Evolutionary conservation across 768 basidiomycete genomes (phyloP), one percentile per base, ranked within the genome.

Genomic region (Gymnopilus junonius): DNA sequence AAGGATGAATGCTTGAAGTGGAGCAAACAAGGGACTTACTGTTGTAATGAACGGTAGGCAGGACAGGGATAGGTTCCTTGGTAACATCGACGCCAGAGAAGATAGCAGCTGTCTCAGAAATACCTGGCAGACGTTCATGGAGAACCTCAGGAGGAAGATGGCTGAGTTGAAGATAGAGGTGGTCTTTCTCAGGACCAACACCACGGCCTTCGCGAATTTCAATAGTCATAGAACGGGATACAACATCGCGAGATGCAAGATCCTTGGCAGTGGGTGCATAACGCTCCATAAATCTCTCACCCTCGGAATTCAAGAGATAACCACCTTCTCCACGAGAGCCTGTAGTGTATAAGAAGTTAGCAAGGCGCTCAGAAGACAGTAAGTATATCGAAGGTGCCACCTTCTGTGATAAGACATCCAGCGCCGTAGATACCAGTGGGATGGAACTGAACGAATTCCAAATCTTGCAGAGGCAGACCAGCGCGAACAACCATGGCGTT

Each of bases 381-480:
- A n/a, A 11, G n/a, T 34, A 40, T 20, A 25, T 12, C n/a, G 27
- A 45, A 56, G 29, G 10, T 21, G 17, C 58, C 65, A 93, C 95
- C 96, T 84, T 99, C 97, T 12, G 97, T 99, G 74, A 99, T 99
- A 68, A 99, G 85, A 79, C 97, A 99, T 51, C 97, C 97, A 70
- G 97, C 97, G 68, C 97, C 97, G 74, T 99, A 99, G 72, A 99
- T 99, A 79, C 97, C 97, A 48, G 97, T 99, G 2, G 97, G 97
- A 77, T 99, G 97, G 93, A 99, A 99, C 76, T 99, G 97, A n/a
- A 99, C 96, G 75, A 99, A 99, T 78, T 99, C 97, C 64, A 92
- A 77, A 79, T 99, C 97, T 80, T 99, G 97, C 45, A 99, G 83
- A 58, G 97, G 97, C 57, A 99, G 83, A 32, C 97, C 97, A 27